Evolutionary conservation across 2,329 filamentous ascomycete genomes (phyloP), one percentile per base, ranked within the genome.

Genomic region (Ophiostoma sp.): DNA sequence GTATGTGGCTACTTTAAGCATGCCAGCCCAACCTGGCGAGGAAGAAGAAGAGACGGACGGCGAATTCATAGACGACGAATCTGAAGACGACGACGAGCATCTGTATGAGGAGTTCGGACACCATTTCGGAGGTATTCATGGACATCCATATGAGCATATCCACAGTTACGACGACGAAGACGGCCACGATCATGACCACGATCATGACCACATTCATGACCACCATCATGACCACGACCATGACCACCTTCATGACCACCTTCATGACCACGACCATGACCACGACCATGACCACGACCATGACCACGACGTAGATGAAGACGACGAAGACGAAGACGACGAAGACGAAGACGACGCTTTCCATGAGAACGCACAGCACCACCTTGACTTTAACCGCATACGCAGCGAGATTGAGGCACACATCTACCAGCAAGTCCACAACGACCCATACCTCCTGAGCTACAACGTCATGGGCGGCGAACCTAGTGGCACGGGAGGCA

Each of bases 271-370:
- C 38, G 58, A 12, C 58, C 6, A 70, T 49, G 63, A 73, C 41
- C 72, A 73, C 12, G 73, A 74, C 9, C 72, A 74, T 18, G 71
- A 72, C 27, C 73, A 73, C 49, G 71, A 72, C 41, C 70, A 66
- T 18, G 38, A 63, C 14, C 38, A 52, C 27, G 58, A 8, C 58
- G 14, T n/a, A 6, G 58, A 42, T 3, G 14, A 42, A 3, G 52
- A 36, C 18, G 14, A 62, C 4, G 36, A 62, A 5, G 5, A 62
- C 11, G 38, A n/a, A 2, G 36, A 16, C 3, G 38, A 41, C 12
- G 4, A 42, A 2, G 8, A 63, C 12, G 60, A 44, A 7, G 63
- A 62, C 47, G 36, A 63, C n/a, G 6, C 36, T 11, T 42, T 58
- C 3, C 40, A 55, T 36, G 62, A 70, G 11, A 27, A 65, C 14